A percentile compares a stretch with the other conserved stretches of the same genome.
Evolutionary conservation across 2,329 filamentous ascomycete species (phyloP).

Genomic region (Clonostachys rosea): DNA sequence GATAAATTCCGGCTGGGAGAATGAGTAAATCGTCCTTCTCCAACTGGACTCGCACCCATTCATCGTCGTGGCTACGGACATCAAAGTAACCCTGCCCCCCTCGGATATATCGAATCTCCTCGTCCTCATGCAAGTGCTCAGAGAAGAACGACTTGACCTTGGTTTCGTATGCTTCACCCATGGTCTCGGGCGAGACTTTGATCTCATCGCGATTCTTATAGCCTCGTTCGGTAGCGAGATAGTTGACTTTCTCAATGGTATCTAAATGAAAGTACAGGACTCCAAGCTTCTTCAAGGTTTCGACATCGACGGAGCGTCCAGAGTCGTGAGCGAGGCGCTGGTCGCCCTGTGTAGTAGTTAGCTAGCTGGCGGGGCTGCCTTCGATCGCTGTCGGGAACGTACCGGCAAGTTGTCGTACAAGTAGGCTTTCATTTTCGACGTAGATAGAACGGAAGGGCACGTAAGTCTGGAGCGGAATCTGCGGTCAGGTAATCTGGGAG

Average conservation of each 20-base stretch:
- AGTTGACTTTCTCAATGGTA: conserved; percentile 62
- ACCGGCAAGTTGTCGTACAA: conserved; percentile 51
- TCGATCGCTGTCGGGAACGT: conserved; percentile 16
- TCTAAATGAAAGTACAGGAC: conserved; percentile 73
- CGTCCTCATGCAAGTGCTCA: conserved; percentile 96
- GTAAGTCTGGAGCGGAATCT: too few species aligned
- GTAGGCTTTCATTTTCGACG: conserved; percentile 49
- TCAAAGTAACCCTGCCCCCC: conserved; percentile 92
- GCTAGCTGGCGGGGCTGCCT: conserved; percentile 1
- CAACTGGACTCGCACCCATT: conserved; percentile 83
- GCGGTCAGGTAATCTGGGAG: too few species aligned
- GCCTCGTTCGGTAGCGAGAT: conserved; percentile 66
- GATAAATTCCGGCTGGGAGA: conserved; percentile 91
- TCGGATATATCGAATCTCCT: conserved; percentile 94
- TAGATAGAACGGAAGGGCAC: too few species aligned
- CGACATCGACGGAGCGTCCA: conserved; percentile 59
- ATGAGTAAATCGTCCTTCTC: conserved; percentile 90
- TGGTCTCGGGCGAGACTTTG: conserved; percentile 76
- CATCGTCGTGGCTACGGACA: conserved; percentile 75
- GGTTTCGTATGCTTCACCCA: conserved; percentile 84
- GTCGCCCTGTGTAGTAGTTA: conserved; percentile 62
- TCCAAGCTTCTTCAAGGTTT: conserved; percentile 68
- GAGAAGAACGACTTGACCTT: conserved; percentile 93
- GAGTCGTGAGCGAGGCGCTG: conserved; percentile 90
- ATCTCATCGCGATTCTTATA: conserved; percentile 97